phyloP scores from a whole-genome alignment of 805 yeast species.

The Pichia gijzeniarum region DNA sequence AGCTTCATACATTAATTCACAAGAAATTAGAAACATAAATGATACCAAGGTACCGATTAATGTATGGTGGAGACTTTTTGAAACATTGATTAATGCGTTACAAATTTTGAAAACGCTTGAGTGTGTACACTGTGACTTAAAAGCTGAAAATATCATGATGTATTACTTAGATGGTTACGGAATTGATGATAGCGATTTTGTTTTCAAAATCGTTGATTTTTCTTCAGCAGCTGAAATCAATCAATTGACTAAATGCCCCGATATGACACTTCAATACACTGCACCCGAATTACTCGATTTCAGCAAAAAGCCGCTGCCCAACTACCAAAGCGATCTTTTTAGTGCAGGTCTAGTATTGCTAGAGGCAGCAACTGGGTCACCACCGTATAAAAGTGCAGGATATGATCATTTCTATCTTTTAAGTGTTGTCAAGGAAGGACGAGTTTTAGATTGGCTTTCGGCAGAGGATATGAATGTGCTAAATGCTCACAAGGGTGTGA shows the following conservation, averaged over 20 bases:
- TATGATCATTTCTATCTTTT: slow-evolving; percentile 28
- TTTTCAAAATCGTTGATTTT: slow-evolving; percentile 42
- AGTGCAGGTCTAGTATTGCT: slow-evolving; percentile 42
- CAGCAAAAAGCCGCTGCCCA: slow-evolving; percentile 26
- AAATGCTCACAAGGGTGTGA: slow-evolving; percentile 7
- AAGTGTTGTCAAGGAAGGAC: slow-evolving; percentile 29
- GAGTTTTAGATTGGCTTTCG: slow-evolving; percentile 28
- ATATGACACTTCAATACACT: slow-evolving; percentile 36
- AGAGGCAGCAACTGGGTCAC: slow-evolving; percentile 39
- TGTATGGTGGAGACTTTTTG: slow-evolving; percentile 31
- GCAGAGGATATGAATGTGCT: slow-evolving; percentile 23
- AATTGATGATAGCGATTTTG: slow-evolving; percentile 22
- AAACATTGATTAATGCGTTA: slow-evolving; percentile 24
- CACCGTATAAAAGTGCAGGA: slow-evolving; percentile 34
- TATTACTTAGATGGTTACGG: slow-evolving; percentile 18
- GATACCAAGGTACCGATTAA: slow-evolving; percentile 20
- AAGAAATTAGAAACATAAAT: not conserved
- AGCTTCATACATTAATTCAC: slow-evolving; percentile 17
- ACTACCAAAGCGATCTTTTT: slow-evolving; percentile 34
- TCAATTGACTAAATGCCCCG: slow-evolving; percentile 22
- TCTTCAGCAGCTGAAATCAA: slow-evolving; percentile 31
- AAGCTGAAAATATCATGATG: slow-evolving; percentile 39
- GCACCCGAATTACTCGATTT: slow-evolving; percentile 39
- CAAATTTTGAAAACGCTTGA: slow-evolving; percentile 22
- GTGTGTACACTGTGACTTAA: slow-evolving; percentile 42